These are phyloP conservation scores for Boletus semigastroideus DNA, from an alignment of 1,284 basidiomycete species.

Conservation along the genomic window DNA sequence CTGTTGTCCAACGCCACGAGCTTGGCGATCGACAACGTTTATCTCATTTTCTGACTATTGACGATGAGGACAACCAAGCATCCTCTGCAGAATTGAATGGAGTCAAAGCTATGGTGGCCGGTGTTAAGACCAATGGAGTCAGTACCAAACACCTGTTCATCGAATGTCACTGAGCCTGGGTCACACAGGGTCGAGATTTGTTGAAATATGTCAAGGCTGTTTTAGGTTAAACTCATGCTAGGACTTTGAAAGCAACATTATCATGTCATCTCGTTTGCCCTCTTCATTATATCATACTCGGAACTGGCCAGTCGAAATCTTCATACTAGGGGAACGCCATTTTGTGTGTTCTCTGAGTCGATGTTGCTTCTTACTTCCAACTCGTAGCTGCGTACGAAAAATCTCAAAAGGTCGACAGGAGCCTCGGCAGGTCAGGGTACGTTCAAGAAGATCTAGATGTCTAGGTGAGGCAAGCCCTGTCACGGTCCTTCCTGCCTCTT, in stretches of 20 bases:
- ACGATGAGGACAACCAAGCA: conserved; percentile 10
- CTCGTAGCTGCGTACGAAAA: not conserved
- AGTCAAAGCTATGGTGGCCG: conserved; percentile 70
- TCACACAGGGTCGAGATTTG: conserved; percentile 62
- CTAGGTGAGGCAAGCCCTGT: too few relatives aligned
- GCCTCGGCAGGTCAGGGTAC: too few relatives aligned
- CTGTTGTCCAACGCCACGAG: conserved; percentile 62
- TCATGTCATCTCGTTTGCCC: not conserved
- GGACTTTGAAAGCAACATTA: not conserved
- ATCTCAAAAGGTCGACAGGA: too few relatives aligned
- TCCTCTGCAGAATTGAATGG: conserved; percentile 40
- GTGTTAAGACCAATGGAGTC: conserved; percentile 71
- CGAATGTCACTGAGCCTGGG: conserved; percentile 3
- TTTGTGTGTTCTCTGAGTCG: not conserved
- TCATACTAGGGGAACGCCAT: not conserved
- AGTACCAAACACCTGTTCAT: conserved; percentile 30
- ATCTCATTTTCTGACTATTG: conserved; percentile 27
- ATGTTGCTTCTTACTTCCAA: not conserved
- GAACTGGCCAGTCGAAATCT: not conserved
- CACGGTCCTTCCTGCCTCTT: too few relatives aligned
- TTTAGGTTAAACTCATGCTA: conserved; percentile 43
- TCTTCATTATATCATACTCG: not conserved
- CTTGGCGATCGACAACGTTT: conserved; percentile 55
- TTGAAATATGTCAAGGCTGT: conserved; percentile 71
- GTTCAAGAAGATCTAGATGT: too few relatives aligned